Evolutionary conservation across 768 basidiomycete genomes (phyloP), one percentile per base, ranked within the genome.

Genomic region (Boletus reticuloceps): DNA sequence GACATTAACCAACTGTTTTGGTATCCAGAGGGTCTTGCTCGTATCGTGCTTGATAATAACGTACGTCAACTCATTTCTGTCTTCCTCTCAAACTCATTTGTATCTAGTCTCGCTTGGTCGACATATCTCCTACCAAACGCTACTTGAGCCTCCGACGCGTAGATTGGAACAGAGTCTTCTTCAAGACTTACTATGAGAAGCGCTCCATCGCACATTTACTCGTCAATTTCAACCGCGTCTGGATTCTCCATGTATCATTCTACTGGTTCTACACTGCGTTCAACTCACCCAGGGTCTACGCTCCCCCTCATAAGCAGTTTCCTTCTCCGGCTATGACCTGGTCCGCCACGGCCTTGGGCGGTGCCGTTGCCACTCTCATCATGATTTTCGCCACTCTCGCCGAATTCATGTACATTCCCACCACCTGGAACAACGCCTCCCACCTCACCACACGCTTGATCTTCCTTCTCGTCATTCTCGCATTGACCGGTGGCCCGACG

Each of bases 1-100:
- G 97, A 99, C 70, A 92, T 99, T 75, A 99, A 99, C 71, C 97
- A 99, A 67, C 77, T 98, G 22, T 99, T 99, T 75, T 99, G 97
- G 97, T 99, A 98, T 71, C 97, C 97, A 4, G 97, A 99, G 71
- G 97, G 97, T 48, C 81, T 99, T 50, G 89, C 92, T 1, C 88
- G 91, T 63, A 98, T 99, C 62, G 85, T 94, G 14, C 80, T 98
- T 31, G 79, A 77, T 36, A 94, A 98, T 70, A 91, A 89, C 65
- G 93, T 94, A 62, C 53, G 84, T 73, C 17, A 6, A 0, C 22
- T 29, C 32, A 0, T 19, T 8, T 1, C 4, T 31, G 9, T 47
- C 20, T 20, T 48, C 6, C 27, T 8, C 47, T 2, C 5, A 13
- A 16, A 19, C 64, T 70, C 34, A 62, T 48, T 49, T 36, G 20